phyloP scores from a whole-genome alignment of 1,284 basidiomycete genomes.

The Puccinia polysora region DNA sequence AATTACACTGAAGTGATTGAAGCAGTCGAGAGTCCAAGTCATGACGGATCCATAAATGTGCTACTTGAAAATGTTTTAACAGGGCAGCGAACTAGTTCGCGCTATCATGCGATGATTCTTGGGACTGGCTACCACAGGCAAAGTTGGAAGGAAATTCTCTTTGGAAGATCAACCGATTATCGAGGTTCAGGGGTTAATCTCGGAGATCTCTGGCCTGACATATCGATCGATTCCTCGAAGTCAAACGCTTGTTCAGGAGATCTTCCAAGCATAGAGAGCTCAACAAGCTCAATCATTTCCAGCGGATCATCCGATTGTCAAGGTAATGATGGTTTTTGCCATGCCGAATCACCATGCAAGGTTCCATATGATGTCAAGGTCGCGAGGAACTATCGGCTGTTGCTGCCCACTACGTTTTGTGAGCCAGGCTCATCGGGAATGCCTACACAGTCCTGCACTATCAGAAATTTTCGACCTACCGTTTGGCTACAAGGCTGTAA shows the following conservation, averaged over 20 bases:
- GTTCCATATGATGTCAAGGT: not conserved
- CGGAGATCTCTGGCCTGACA: not conserved
- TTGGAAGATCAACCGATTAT: slow-evolving; percentile 24
- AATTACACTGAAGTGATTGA: slow-evolving; percentile 51
- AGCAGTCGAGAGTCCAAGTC: slow-evolving; percentile 17
- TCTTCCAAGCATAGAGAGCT: not conserved
- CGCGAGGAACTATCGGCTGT: slow-evolving; percentile 17
- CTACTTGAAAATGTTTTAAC: slow-evolving; percentile 44
- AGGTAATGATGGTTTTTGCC: not conserved
- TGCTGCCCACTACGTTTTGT: slow-evolving; percentile 1
- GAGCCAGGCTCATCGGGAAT: slow-evolving; percentile 55
- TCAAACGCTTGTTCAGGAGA: not conserved
- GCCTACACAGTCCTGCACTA: slow-evolving; percentile 49
- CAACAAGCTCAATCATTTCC: slow-evolving; percentile 7
- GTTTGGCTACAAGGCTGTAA: slow-evolving; percentile 62
- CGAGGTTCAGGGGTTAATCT: not conserved
- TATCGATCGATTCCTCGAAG: not conserved
- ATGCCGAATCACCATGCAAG: not conserved
- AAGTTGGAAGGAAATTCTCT: slow-evolving; percentile 46
- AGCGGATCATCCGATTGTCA: slow-evolving; percentile 1
- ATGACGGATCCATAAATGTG: slow-evolving; percentile 36
- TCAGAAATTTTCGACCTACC: slow-evolving; percentile 53
- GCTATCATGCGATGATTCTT: slow-evolving; percentile 60
- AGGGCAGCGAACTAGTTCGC: slow-evolving; percentile 10
- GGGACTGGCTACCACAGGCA: slow-evolving; percentile 62